phyloP scores from a whole-genome alignment of 495 filamentous ascomycete genomes.

The Neohortaea acidophila region DNA sequence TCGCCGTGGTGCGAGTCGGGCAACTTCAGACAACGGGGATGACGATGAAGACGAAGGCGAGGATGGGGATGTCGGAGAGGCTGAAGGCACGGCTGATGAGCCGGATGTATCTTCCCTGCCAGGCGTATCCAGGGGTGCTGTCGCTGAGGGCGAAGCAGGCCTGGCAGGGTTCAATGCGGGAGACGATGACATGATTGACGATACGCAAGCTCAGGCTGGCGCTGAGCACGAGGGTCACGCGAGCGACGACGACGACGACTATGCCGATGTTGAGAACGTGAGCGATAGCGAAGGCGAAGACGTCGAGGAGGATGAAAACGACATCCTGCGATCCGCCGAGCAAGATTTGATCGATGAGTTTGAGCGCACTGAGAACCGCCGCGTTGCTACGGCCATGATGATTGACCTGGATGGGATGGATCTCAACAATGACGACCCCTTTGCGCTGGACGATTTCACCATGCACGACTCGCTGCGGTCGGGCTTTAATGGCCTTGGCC shows the following conservation, averaged over 20 bases:
- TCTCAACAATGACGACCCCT: neutral
- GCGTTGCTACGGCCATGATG: constrained; percentile 2
- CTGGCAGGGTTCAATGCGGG: constrained; percentile 12
- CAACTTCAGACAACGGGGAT: neutral
- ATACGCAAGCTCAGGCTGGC: constrained; percentile 1
- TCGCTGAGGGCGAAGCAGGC: neutral
- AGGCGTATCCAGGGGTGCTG: neutral
- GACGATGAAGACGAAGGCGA: constrained; percentile 2
- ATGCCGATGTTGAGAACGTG: constrained; percentile 10
- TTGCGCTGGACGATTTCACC: neutral
- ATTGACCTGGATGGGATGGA: constrained; percentile 6
- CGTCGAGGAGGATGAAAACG: neutral
- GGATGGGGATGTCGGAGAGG: constrained; percentile 6
- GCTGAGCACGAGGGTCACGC: constrained; percentile 1
- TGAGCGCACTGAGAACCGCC: constrained; percentile 4
- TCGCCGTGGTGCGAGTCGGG: neutral
- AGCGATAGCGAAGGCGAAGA: constrained; percentile 10
- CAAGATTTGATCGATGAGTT: constrained; percentile 14
- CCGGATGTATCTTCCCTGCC: constrained; percentile 15
- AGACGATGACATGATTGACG: constrained; percentile 1
- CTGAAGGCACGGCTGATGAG: neutral
- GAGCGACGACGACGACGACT: constrained; percentile 6
- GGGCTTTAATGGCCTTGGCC: neutral
- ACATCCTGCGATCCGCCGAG: constrained; percentile 4
- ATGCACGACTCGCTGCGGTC: too few species aligned